Conservation (phyloP, 2,329 filamentous ascomycete genomes). For the Ramularia collo-cygni region DNA sequence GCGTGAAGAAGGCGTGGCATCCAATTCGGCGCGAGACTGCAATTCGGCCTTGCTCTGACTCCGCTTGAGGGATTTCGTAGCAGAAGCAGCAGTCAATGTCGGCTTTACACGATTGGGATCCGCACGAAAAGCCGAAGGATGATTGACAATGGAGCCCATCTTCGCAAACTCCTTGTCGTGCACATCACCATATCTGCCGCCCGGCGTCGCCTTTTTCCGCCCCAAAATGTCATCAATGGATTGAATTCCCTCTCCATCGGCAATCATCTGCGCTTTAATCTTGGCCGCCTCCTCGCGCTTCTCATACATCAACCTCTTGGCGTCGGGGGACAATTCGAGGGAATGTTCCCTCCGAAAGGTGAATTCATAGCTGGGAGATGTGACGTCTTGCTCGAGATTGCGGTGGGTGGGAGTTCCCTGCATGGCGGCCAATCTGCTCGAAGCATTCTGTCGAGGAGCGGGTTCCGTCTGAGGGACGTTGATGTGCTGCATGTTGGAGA, state of each 20-base stretch:
- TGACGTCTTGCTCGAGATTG: constrained; percentile 29
- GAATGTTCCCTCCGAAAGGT: constrained; percentile 51
- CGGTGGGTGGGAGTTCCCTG: constrained; percentile 56
- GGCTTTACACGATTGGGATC: constrained; percentile 2
- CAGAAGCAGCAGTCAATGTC: constrained; percentile 12
- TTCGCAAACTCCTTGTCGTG: constrained; percentile 90
- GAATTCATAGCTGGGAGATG: constrained; percentile 60
- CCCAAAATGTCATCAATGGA: constrained; percentile 33
- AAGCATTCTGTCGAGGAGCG: constrained; percentile 32
- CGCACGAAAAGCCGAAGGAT: constrained; percentile 68
- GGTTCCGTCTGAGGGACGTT: constrained; percentile 49
- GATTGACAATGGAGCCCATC: constrained; percentile 91
- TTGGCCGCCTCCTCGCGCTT: constrained; percentile 64
- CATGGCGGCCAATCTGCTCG: constrained; percentile 36
- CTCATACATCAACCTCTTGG: constrained; percentile 55
- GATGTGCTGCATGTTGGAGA: constrained; percentile 72
- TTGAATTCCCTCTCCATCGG: constrained; percentile 50
- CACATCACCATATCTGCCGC: constrained; percentile 75
- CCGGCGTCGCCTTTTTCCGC: constrained; percentile 73
- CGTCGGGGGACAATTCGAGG: constrained; percentile 53
- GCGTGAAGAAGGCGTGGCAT: constrained; percentile 9
- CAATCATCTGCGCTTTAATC: constrained; percentile 62
- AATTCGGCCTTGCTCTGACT: constrained; percentile 56
- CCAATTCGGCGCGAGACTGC: constrained; percentile 35
- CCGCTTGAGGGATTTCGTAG: constrained; percentile 45